Evolutionary conservation across 192 early-diverging fungal species (phyloP).

Genomic region (Geosiphon pyriformis): DNA sequence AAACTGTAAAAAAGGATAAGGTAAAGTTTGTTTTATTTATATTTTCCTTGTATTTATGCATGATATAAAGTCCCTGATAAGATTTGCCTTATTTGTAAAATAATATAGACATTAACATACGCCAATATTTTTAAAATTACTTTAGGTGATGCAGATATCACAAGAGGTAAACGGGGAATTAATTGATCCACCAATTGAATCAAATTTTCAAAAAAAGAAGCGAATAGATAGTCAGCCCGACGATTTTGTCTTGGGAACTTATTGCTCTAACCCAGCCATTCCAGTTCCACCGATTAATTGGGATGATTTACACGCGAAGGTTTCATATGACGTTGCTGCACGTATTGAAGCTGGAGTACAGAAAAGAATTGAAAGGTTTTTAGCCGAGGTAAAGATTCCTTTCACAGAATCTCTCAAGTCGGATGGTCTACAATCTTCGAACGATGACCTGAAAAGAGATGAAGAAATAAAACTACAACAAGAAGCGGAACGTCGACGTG

Average conservation of each 20-base stretch:
- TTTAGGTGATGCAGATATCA: not conserved
- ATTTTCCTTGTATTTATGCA: not conserved
- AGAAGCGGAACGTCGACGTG: not conserved
- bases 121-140: not conserved
- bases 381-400: not conserved
- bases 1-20: not conserved
- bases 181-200: not conserved
- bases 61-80: too few species aligned
- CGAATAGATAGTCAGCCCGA: not conserved
- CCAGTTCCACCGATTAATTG: not conserved
- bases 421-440: too few species aligned
- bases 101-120: not conserved
- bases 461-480: not conserved
- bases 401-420: not conserved
- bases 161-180: conserved; percentile 10
- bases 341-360: conserved; percentile 1
- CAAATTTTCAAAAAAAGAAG: not conserved
- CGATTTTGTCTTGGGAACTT: not conserved
- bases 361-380: not conserved
- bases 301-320: not conserved
- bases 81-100: not conserved
- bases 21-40: not conserved
- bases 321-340: not conserved
- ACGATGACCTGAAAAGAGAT: not conserved
- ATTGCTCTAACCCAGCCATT: not conserved